phyloP scores from a whole-genome alignment of 129 eudicot genomes.

The Tagetes erecta region DNA sequence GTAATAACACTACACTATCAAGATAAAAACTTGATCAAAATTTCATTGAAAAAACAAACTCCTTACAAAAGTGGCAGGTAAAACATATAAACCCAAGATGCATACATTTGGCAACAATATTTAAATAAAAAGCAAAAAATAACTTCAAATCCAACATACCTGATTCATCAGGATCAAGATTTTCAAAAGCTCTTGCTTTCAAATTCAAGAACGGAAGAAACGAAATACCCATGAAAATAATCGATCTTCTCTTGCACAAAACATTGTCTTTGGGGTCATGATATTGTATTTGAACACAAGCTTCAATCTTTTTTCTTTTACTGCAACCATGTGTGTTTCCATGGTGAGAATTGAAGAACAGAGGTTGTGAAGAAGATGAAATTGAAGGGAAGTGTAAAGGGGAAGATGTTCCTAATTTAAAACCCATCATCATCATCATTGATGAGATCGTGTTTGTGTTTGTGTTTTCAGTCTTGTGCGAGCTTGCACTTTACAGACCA shows the following conservation, averaged over 20 bases:
- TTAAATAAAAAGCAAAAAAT: neutral
- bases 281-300: slow-evolving; percentile 35
- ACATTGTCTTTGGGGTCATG: slow-evolving; percentile 30
- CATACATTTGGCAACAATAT: no score
- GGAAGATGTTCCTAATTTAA: slow-evolving; percentile 47
- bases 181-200: slow-evolving; percentile 46
- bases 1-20: no score
- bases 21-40: no score
- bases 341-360: slow-evolving; percentile 27
- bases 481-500: neutral
- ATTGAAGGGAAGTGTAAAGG: slow-evolving; percentile 29
- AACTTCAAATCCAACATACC: slow-evolving; percentile 21
- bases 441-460: neutral
- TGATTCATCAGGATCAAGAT: slow-evolving; percentile 42
- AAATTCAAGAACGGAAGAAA: slow-evolving; percentile 58
- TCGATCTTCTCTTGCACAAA: slow-evolving; percentile 50
- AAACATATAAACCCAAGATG: no score
- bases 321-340: slow-evolving; percentile 37
- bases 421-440: slow-evolving; percentile 29
- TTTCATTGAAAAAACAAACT: no score
- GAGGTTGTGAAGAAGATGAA: slow-evolving; percentile 39
- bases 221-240: slow-evolving; percentile 65
- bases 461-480: neutral
- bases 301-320: slow-evolving; percentile 37
- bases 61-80: no score